Evolutionary conservation across 805 yeast species (phyloP).

Genomic region (Saturnispora serradocipensis): DNA sequence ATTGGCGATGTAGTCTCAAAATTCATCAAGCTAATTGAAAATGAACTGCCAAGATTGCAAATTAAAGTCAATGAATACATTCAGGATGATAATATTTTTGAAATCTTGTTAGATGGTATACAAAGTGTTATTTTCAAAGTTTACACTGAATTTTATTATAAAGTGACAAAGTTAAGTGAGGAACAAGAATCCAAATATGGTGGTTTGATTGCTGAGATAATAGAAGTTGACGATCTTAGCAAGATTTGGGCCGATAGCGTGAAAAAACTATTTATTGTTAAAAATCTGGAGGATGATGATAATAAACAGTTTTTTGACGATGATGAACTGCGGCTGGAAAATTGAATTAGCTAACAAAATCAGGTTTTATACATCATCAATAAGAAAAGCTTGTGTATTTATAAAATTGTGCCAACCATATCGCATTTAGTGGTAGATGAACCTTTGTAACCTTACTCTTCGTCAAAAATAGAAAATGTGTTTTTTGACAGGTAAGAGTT

Average conservation of each 20-base stretch:
- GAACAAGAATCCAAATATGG: conserved; percentile 23
- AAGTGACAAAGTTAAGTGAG: neutral
- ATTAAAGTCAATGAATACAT: conserved; percentile 46
- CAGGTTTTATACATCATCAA: neutral
- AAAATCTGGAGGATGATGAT: conserved; percentile 4
- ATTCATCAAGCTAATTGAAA: conserved; percentile 41
- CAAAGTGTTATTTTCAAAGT: conserved; percentile 50
- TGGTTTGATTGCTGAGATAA: conserved; percentile 35
- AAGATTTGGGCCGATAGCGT: conserved; percentile 28
- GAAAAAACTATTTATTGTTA: conserved; percentile 22
- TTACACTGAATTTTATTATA: conserved; percentile 45
- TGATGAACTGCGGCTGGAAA: conserved; percentile 14
- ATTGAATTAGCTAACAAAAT: conserved; percentile 34
- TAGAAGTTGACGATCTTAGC: conserved; percentile 57
- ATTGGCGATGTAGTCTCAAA: conserved; percentile 18
- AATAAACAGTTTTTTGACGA: neutral
- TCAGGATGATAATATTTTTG: conserved; percentile 42
- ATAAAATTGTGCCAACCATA: neutral
- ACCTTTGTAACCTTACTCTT: conserved; percentile 31
- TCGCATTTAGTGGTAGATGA: neutral
- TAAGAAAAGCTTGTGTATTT: neutral
- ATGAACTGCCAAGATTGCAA: conserved; percentile 48
- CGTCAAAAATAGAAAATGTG: conserved; percentile 76
- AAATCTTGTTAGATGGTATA: conserved; percentile 51
- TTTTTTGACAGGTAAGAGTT: conserved; percentile 71